phyloP scores from a whole-genome alignment of 345 rosid genomes.

The Excoecaria agallocha region DNA sequence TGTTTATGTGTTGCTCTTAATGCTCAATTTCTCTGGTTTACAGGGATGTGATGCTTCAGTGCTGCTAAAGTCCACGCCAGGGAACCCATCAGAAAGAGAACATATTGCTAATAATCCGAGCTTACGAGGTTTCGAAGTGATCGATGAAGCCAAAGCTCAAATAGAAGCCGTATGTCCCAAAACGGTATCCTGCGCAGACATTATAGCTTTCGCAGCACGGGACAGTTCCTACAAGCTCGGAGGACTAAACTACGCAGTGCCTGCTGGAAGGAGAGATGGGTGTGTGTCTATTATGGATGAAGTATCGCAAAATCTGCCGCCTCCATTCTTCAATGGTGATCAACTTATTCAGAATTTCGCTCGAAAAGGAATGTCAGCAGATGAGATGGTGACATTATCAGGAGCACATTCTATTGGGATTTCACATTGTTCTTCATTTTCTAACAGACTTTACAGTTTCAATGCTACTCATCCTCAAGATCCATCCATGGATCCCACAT shows the following conservation, averaged over 20 bases:
- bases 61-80: background rate
- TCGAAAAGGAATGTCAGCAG: slow-evolving; percentile 1
- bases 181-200: background rate
- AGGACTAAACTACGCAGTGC: background rate
- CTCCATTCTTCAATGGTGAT: background rate
- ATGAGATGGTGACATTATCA: background rate
- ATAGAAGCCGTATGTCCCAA: background rate
- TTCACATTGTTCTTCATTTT: background rate
- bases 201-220: background rate
- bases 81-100: background rate
- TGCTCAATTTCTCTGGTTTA: no score
- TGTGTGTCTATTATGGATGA: background rate
- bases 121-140: background rate
- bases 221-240: slow-evolving; percentile 3
- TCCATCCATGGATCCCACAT: background rate
- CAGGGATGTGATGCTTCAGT: slow-evolving; percentile 6
- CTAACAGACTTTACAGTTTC: background rate
- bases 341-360: background rate
- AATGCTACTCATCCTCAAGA: background rate
- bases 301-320: background rate
- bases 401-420: slow-evolving; percentile 1
- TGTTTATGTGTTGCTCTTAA: no score
- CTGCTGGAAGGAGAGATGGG: background rate
- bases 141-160: slow-evolving; percentile 6
- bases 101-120: background rate